Conservation (phyloP, 495 filamentous ascomycete species). For the Xylaria cubensis region DNA sequence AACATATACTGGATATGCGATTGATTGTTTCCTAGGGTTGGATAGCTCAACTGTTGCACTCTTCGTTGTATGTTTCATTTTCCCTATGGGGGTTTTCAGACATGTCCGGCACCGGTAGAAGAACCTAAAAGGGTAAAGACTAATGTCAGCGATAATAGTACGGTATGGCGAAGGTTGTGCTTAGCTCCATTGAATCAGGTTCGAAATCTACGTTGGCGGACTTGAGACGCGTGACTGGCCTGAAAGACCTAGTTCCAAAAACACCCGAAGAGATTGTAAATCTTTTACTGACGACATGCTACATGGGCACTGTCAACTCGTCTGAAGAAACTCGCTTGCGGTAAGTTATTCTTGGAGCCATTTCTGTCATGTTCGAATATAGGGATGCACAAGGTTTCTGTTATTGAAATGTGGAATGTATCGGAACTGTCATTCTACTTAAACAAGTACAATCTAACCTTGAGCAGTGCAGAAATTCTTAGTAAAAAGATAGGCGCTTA, state of each 20-base stretch:
- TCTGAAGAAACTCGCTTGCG: slow-evolving; percentile 7
- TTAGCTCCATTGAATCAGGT: slow-evolving; percentile 28
- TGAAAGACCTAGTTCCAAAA: slow-evolving; percentile 72
- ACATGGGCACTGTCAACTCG: slow-evolving; percentile 2
- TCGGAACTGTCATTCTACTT: not conserved
- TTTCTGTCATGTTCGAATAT: not conserved
- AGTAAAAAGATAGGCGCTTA: slow-evolving; percentile 1
- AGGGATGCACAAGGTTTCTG: not conserved
- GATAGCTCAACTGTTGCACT: slow-evolving; percentile 30
- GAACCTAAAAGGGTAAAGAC: not conserved
- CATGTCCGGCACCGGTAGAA: not conserved
- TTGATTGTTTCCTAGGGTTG: slow-evolving; percentile 8
- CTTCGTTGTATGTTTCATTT: slow-evolving; percentile 44
- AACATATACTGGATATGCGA: not conserved
- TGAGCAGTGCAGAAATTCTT: not conserved
- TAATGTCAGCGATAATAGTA: slow-evolving; percentile 36
- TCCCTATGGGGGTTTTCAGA: not conserved
- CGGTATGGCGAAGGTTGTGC: slow-evolving; percentile 70
- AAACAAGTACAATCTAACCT: not conserved
- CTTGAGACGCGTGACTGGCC: slow-evolving; percentile 62
- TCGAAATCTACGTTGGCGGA: slow-evolving; percentile 14
- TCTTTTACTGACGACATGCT: slow-evolving; percentile 6
- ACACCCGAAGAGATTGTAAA: slow-evolving; percentile 14
- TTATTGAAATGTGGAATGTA: not conserved
- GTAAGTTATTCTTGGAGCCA: not conserved